phyloP scores from a whole-genome alignment of 495 filamentous ascomycete genomes.

The Aeminium ludgeri region DNA sequence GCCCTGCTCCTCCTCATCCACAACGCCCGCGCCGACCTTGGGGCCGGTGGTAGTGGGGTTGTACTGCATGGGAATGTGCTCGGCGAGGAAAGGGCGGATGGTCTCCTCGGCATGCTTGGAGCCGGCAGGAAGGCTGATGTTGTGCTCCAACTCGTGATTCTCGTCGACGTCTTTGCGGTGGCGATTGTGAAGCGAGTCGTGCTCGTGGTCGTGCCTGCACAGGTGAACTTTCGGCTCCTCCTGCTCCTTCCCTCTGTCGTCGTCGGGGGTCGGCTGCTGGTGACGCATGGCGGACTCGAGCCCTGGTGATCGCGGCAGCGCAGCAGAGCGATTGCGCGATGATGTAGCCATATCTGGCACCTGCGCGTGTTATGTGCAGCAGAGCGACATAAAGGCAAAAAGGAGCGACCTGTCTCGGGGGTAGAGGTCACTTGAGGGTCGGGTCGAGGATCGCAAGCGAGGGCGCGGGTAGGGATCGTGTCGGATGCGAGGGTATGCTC shows the following conservation, averaged over 20 bases:
- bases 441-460: background rate
- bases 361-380: background rate
- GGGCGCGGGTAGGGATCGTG: background rate
- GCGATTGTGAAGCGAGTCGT: slow-evolving; percentile 12
- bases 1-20: slow-evolving; percentile 26
- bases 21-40: slow-evolving; percentile 27
- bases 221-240: slow-evolving; percentile 3
- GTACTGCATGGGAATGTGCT: slow-evolving; percentile 73
- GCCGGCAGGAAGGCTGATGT: background rate
- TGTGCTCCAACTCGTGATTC: background rate
- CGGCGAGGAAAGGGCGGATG: slow-evolving; percentile 66
- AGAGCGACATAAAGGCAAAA: too few relatives aligned
- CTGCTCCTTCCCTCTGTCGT: background rate
- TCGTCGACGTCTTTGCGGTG: slow-evolving; percentile 9
- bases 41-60: slow-evolving; percentile 29
- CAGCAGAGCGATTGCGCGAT: slow-evolving; percentile 2
- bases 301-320: too few relatives aligned
- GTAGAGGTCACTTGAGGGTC: too few relatives aligned
- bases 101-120: slow-evolving; percentile 32
- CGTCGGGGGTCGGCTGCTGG: slow-evolving; percentile 6
- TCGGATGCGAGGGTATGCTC: background rate
- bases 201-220: slow-evolving; percentile 7
- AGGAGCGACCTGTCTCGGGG: too few relatives aligned
- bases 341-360: slow-evolving; percentile 10
- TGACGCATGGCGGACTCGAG: background rate